A percentile compares a stretch with the other conserved stretches of the same genome.
Conservation (phyloP, 192 early-diverging fungal genomes). For the Podila clonocystis region DNA sequence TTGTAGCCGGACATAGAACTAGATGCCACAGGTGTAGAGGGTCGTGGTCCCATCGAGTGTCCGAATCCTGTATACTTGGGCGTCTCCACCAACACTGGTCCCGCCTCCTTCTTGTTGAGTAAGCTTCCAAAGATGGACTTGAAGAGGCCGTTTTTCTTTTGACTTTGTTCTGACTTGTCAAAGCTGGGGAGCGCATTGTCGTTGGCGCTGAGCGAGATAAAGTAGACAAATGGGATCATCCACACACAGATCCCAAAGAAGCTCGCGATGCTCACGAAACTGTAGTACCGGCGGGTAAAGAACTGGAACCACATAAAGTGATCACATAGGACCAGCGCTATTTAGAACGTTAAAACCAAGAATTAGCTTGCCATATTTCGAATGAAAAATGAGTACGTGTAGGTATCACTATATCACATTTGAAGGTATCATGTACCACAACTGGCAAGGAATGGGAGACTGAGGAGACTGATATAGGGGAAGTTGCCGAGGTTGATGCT, state of each 20-base stretch:
- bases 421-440: slow-evolving; percentile 68
- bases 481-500: slow-evolving; percentile 82
- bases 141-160: slow-evolving; percentile 45
- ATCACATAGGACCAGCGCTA: slow-evolving; percentile 82
- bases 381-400: neutral
- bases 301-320: slow-evolving; percentile 97
- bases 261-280: slow-evolving; percentile 84
- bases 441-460: slow-evolving; percentile 80
- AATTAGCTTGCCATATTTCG: neutral
- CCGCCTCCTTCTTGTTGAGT: slow-evolving; percentile 35
- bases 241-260: slow-evolving; percentile 97
- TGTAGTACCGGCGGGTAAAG: slow-evolving; percentile 77
- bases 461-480: slow-evolving; percentile 82
- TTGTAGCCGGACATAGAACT: neutral
- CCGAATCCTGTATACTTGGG: slow-evolving; percentile 44
- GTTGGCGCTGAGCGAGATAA: slow-evolving; percentile 93
- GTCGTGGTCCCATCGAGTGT: slow-evolving; percentile 7
- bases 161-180: slow-evolving; percentile 36
- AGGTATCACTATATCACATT: neutral
- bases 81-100: slow-evolving; percentile 27
- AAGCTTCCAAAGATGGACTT: slow-evolving; percentile 34
- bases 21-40: neutral
- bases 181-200: slow-evolving; percentile 83
- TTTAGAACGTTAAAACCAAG: no score
- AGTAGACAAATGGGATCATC: slow-evolving; percentile 92